Base-by-base conservation (phyloP, 108 stramenopile genomes). In the Schizochytrium sp. region DNA sequence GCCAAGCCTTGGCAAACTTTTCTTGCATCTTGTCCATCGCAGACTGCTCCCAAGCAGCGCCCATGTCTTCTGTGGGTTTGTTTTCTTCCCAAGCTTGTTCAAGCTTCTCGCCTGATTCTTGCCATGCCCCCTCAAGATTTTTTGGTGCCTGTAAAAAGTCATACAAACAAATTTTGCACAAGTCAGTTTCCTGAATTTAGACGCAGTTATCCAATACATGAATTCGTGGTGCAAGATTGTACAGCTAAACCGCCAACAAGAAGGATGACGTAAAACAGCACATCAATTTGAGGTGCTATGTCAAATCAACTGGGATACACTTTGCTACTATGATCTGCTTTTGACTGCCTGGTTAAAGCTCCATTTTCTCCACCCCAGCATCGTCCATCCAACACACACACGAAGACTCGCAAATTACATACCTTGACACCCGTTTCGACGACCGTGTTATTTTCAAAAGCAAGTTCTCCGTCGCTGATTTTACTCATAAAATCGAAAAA, bases 401-500 rank as follows among this genome's bases (percentile, higher is more conserved):
- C 28, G 19, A 2, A 60, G 19, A 2, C 1, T n/a, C 19, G 59
- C 59, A 60, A 17, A 60, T n/a, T 17, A 69, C 76, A 55, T 83
- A 83, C 76, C 76, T 83, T 83, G 76, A 83, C 76, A 40, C 76
- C 76, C 49, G 76, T 83, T 5, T 7, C 5, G 8, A 83, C 76
- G 53, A 83, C 76, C 47, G 76, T 83, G 28, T 83, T 83, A 28
- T 83, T 83, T 12, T 17, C 28, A 42, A 83, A 40, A 47, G 19
- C 76, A 38, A 83, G 76, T 53, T 83, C 76, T 47, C 76, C 76
- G 45, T 83, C 53, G 76, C 55, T 83, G 76, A 83, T 55, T 53
- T 7, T 42, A 53, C 45, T 83, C 76, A 83, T 83, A 40, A 83
- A 83, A 5, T 83, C 28, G n/a, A 83, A 83, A 40, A 83, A 83